Conservation (phyloP, 129 eudicot genomes). For the Solidago caesia region DNA sequence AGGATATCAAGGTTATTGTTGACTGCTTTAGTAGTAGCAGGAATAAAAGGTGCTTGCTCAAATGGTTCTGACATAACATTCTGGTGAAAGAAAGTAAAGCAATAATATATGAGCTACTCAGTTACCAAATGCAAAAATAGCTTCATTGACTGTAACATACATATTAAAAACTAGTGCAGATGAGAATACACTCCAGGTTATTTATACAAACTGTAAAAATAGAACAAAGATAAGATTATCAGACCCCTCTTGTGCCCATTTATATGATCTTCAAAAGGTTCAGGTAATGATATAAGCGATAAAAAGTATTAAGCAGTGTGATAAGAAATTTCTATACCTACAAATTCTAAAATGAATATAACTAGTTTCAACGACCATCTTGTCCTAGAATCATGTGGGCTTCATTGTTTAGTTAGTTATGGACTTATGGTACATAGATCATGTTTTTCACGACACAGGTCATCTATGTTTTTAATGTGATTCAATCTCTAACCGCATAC, state of each 20-base stretch:
- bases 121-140: constrained; percentile 19
- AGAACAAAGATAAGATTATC: not conserved
- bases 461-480: not conserved
- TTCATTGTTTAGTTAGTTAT: constrained; percentile 3
- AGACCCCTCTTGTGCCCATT: constrained; percentile 12
- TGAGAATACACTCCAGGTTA: constrained; percentile 5
- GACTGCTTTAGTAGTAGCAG: constrained; percentile 50
- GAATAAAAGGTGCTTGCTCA: constrained; percentile 82
- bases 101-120: not conserved
- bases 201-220: not conserved
- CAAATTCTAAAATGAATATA: not conserved
- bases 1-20: constrained; percentile 52
- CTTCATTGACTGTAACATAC: not conserved
- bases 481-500: not conserved
- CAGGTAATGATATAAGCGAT: constrained; percentile 1
- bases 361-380: constrained; percentile 4
- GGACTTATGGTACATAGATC: not conserved
- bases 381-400: not conserved
- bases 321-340: constrained; percentile 13
- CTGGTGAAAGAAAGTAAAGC: constrained; percentile 42
- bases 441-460: not conserved
- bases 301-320: not conserved
- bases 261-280: not conserved
- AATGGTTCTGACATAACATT: constrained; percentile 84
- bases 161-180: constrained; percentile 7